Conservation (phyloP, 345 rosid species). For the Syzygium jambos region DNA sequence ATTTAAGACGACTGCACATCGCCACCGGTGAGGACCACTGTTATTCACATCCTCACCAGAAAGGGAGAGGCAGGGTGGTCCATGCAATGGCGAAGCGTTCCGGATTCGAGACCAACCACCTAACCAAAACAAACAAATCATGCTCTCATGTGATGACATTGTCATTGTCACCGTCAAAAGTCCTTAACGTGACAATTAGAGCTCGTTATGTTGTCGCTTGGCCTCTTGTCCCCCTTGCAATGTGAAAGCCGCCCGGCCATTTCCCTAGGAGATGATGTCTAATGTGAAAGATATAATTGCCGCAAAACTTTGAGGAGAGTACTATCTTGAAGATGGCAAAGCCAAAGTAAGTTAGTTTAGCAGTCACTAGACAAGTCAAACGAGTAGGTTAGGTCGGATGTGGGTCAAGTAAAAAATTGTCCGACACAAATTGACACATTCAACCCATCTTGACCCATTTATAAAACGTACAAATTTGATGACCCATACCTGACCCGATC, state of each 20-base stretch:
- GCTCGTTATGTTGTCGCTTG: background rate
- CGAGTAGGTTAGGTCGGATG: no score
- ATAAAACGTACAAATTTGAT: no score
- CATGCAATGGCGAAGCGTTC: background rate
- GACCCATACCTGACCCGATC: no score
- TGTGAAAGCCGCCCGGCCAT: background rate
- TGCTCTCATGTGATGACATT: background rate
- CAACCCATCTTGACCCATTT: no score
- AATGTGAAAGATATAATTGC: background rate
- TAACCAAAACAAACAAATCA: background rate
- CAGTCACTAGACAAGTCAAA: background rate
- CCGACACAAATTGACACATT: no score
- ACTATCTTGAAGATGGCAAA: background rate
- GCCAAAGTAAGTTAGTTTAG: background rate
- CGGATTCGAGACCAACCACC: background rate
- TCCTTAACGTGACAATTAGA: background rate
- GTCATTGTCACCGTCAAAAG: background rate
- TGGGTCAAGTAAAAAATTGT: no score
- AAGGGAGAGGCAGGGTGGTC: background rate
- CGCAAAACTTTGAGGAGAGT: background rate
- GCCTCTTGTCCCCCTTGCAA: background rate
- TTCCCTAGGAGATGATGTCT: background rate
- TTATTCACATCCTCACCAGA: background rate
- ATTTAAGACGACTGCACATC: background rate
- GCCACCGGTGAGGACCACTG: background rate